Conservation (phyloP, 768 basidiomycete species). For the Hygrophorus pudorinus region DNA sequence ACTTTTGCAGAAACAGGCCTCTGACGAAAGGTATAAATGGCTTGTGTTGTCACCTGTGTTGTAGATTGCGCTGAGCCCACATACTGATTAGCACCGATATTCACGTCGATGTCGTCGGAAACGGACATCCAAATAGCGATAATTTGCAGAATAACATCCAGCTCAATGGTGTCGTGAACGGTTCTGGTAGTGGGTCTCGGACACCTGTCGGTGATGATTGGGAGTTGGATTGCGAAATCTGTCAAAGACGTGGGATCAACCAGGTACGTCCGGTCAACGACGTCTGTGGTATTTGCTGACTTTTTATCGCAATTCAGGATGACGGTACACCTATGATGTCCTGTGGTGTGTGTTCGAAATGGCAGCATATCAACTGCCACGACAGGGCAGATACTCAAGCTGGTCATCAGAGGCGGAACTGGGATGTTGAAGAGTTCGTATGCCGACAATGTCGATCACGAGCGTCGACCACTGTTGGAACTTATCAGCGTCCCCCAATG, state of each 20-base stretch:
- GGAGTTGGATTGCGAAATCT: conserved; percentile 87
- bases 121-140: not conserved
- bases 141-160: conserved; percentile 3
- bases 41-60: not conserved
- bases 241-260: conserved; percentile 62
- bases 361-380: conserved; percentile 89
- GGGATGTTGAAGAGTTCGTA: conserved; percentile 79
- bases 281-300: not conserved
- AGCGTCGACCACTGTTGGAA: not conserved
- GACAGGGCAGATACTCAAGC: conserved; percentile 56
- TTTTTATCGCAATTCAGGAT: conserved; percentile 38
- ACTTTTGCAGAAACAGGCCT: conserved; percentile 16
- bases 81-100: not conserved
- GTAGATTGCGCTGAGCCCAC: not conserved
- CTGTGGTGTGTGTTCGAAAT: conserved; percentile 72
- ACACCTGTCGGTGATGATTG: conserved; percentile 58
- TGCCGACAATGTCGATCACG: conserved; percentile 47
- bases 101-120: not conserved
- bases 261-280: conserved; percentile 34
- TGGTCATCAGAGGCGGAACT: conserved; percentile 64
- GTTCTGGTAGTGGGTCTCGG: conserved; percentile 34
- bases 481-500: not conserved
- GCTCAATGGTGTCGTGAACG: conserved; percentile 13
- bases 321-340: conserved; percentile 72
- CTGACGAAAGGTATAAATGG: conserved; percentile 13